These are phyloP conservation scores for Peniophora sp. DNA, from an alignment of 1,284 basidiomycete species.

Conservation along the genomic window DNA sequence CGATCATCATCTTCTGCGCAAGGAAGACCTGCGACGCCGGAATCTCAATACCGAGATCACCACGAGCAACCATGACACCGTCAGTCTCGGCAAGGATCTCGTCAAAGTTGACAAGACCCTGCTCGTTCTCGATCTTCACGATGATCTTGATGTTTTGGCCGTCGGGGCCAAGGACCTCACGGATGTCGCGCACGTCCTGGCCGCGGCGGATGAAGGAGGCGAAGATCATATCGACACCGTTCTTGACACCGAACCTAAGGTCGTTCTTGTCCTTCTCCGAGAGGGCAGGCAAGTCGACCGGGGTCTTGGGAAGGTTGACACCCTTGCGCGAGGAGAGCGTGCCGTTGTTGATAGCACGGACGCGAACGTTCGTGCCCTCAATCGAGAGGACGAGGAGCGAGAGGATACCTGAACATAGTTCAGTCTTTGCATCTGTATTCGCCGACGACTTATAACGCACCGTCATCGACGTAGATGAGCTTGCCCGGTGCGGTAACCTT, in stretches of 20 bases:
- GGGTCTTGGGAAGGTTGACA: constrained; percentile 98
- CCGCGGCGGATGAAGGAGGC: constrained; percentile 95
- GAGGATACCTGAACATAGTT: constrained; percentile 67
- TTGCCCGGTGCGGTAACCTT: constrained; percentile 96
- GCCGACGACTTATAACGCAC: constrained; percentile 29
- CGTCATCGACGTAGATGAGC: constrained; percentile 96
- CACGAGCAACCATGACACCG: constrained; percentile 98
- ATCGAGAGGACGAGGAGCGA: constrained; percentile 89
- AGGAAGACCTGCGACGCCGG: constrained; percentile 96
- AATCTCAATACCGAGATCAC: constrained; percentile 97
- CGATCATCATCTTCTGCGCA: constrained; percentile 99
- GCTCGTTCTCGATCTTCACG: constrained; percentile 98
- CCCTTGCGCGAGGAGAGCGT: constrained; percentile 95
- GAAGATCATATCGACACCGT: constrained; percentile 98
- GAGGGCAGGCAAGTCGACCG: constrained; percentile 95
- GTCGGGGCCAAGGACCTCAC: constrained; percentile 83
- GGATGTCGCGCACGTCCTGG: constrained; percentile 89
- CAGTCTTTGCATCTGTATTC: constrained; percentile 1
- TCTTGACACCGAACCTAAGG: constrained; percentile 92
- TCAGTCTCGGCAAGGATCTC: constrained; percentile 91
- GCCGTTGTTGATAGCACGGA: constrained; percentile 91
- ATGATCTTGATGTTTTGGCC: constrained; percentile 96
- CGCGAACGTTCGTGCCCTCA: constrained; percentile 73
- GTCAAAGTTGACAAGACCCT: constrained; percentile 96
- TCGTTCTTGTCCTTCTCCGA: constrained; percentile 98